Evolutionary conservation across 2,329 filamentous ascomycete genomes (phyloP).

Genomic region (Exophiala sideris): DNA sequence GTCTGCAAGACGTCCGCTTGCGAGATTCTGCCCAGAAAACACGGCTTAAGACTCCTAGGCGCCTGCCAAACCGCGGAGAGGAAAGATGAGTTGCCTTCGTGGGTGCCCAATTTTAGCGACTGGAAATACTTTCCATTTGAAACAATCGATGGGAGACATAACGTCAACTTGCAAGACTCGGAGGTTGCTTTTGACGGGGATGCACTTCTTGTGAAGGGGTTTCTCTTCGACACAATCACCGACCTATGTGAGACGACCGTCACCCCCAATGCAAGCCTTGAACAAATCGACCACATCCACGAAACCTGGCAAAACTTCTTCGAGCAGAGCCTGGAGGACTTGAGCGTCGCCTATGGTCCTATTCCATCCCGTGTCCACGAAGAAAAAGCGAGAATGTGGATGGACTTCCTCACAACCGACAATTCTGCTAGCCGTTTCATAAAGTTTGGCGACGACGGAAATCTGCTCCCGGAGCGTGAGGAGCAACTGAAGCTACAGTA

Average conservation of each 20-base stretch:
- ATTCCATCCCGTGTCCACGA: background rate
- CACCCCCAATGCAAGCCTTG: background rate
- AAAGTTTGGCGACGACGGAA: constrained; percentile 1
- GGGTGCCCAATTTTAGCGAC: constrained; percentile 6
- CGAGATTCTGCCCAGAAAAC: constrained; percentile 1
- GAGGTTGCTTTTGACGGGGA: constrained; percentile 1
- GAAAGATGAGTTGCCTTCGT: constrained; percentile 1
- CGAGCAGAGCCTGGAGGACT: background rate
- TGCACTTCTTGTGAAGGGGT: constrained; percentile 5
- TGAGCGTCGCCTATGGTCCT: background rate
- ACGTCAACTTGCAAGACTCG: background rate
- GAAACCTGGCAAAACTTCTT: constrained; percentile 1
- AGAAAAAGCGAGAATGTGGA: constrained; percentile 2
- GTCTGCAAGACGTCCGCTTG: constrained; percentile 1
- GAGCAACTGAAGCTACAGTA: constrained; percentile 7
- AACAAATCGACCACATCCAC: constrained; percentile 1
- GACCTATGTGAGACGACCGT: background rate
- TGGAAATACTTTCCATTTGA: constrained; percentile 10
- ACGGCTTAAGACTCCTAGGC: constrained; percentile 2
- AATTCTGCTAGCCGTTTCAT: background rate
- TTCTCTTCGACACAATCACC: constrained; percentile 5
- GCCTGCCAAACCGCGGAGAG: constrained; percentile 3
- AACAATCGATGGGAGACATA: background rate
- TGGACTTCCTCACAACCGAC: constrained; percentile 8
- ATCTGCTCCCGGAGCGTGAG: constrained; percentile 7